Evolutionary conservation across 768 basidiomycete species (phyloP).

Genomic region (Tulasnella sp.): DNA sequence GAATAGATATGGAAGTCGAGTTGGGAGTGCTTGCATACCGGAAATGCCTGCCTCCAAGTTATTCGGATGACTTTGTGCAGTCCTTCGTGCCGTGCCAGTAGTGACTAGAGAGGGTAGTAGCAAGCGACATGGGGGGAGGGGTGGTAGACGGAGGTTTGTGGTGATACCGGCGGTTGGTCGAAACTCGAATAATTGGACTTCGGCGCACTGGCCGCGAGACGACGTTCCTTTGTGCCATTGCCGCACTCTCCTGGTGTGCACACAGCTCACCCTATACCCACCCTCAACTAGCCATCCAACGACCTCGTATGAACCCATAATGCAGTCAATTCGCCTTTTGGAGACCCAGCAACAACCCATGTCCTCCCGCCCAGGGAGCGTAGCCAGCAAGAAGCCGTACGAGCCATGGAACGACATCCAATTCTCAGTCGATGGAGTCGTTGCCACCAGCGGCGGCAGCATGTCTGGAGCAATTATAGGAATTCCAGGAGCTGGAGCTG

Average conservation of each 20-base stretch:
- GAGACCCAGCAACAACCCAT: not conserved
- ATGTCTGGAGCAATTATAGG: not conserved
- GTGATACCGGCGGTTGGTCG: not conserved
- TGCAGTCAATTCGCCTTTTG: not conserved
- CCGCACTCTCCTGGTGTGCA: not conserved
- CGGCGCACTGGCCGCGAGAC: not conserved
- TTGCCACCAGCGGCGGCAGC: not conserved
- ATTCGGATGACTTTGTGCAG: not conserved
- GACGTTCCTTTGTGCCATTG: not conserved
- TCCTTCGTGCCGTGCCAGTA: not conserved
- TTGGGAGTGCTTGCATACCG: too few relatives aligned
- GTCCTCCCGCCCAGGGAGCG: not conserved
- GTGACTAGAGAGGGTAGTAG: not conserved
- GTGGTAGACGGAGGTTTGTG: not conserved
- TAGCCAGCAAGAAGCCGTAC: not conserved
- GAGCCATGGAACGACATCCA: conserved; percentile 19
- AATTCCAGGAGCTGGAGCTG: not conserved
- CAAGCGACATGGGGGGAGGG: not conserved
- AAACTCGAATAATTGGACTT: not conserved
- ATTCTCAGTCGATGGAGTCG: conserved; percentile 3
- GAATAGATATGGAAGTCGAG: too few relatives aligned
- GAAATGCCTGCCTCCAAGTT: not conserved
- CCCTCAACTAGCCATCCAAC: not conserved
- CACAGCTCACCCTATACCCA: not conserved
- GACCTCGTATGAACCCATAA: not conserved